Evolutionary conservation across 1,284 basidiomycete genomes (phyloP), one percentile per base, ranked within the genome.

Genomic region (Afroboletus lepidellus): DNA sequence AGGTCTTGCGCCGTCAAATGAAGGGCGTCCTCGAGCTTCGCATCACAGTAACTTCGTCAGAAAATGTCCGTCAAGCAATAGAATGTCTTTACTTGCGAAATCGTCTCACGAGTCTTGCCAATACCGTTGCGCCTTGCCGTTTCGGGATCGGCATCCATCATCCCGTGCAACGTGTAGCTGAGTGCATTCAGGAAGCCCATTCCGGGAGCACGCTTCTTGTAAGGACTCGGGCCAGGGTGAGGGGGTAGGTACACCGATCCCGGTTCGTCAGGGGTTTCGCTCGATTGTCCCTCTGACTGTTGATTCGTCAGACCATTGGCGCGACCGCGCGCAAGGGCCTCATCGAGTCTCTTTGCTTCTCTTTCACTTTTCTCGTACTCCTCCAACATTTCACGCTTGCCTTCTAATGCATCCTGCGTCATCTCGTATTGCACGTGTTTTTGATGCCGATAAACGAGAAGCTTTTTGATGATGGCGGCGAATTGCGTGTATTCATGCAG

Each of bases 91-190:
- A 94, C 94, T 77, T 94, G 92, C 30, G 92, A 90, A 57, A 99
- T 98, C 25, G 85, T 87, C 72, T 99, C 97, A 62, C 92, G 80
- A 2, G 94, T 94, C 74, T 96, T 98, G 57, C 88, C 90, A 58
- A 99, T 98, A 53, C 87, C 85, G 63, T 89, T 97, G 54, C 96
- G 79, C 56, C 97, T 80, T 5, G 96, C 95, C 15, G 90, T 92
- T 73, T 98, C 97, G 0, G 97, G 95, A 73, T 99, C 97, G 8
- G 92, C 91, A 63, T 99, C 97, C 88, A 99, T 98, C 84, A 99
- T 95, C 11, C 93, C 93, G 63, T 96, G 94, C 54, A 99, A 72
- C 21, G 94, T 95, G 72, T 98, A 94, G 63, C 90, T 94, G 49
- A 99, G 76, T 8, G 97, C 96, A 63, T 87, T 94, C 38, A 99